Percentiles rank a stretch among this genome's conserved stretches.
These are phyloP conservation scores for Mortierella sp. DNA, from an alignment of 371 early-diverging fungal genomes.

Conservation along the genomic window DNA sequence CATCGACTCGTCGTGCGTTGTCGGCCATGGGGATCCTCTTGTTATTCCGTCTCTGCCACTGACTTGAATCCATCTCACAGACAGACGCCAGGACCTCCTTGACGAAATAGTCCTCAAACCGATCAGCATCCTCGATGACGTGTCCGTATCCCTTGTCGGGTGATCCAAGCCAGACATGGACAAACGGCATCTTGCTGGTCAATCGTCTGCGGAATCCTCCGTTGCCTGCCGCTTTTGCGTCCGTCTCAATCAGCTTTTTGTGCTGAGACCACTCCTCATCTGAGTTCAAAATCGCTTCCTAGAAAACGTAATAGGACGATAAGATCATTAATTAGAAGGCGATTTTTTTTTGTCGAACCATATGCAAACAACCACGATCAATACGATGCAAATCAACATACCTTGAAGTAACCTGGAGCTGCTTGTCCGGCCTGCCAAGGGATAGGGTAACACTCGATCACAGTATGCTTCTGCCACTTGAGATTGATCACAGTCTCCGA, in stretches of 20 bases:
- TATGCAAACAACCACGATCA: background rate
- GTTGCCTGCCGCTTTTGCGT: constrained; percentile 46
- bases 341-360: background rate
- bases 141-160: constrained; percentile 93
- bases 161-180: constrained; percentile 92
- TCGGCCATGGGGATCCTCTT: constrained; percentile 65
- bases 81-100: constrained; percentile 50
- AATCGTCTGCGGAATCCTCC: constrained; percentile 81
- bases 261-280: constrained; percentile 97
- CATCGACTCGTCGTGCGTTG: constrained; percentile 67
- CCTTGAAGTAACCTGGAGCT: constrained; percentile 89
- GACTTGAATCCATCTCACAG: constrained; percentile 57
- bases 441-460: constrained; percentile 94
- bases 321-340: background rate
- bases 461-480: constrained; percentile 83
- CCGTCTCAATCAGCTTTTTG: constrained; percentile 88
- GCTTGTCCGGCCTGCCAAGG: constrained; percentile 82
- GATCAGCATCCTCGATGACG: constrained; percentile 90
- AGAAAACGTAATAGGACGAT: background rate
- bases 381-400: constrained; percentile 4
- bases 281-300: constrained; percentile 80
- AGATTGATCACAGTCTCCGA: constrained; percentile 89
- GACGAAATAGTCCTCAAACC: constrained; percentile 75
- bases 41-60: constrained; percentile 72
- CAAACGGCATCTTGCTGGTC: constrained; percentile 88